Evolutionary conservation across 1,284 basidiomycete genomes (phyloP).

Genomic region (Austroboletus niveus): DNA sequence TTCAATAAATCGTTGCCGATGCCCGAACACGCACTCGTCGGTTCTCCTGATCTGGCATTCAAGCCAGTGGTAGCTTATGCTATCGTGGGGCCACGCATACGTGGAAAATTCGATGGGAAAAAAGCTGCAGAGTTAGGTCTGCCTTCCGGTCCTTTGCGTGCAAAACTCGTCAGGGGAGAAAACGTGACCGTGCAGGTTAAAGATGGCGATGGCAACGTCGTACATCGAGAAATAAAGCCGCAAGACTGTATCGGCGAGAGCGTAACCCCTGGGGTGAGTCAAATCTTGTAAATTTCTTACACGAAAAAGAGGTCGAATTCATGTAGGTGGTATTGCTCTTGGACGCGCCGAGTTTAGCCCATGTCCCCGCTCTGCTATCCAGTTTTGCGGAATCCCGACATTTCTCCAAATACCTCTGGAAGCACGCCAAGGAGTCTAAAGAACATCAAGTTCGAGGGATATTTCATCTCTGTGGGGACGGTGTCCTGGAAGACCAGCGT

Average conservation of each 20-base stretch:
- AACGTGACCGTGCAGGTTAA: slow-evolving; percentile 52
- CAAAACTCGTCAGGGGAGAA: slow-evolving; percentile 51
- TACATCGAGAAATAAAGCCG: slow-evolving; percentile 49
- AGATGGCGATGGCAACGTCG: slow-evolving; percentile 36
- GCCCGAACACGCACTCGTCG: slow-evolving; percentile 21
- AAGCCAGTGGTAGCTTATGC: slow-evolving; percentile 63
- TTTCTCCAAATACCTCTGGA: slow-evolving; percentile 49
- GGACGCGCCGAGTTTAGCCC: slow-evolving; percentile 57
- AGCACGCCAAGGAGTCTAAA: slow-evolving; percentile 38
- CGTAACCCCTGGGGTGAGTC: slow-evolving; percentile 48
- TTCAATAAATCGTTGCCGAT: slow-evolving; percentile 19
- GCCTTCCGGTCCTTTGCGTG: slow-evolving; percentile 51
- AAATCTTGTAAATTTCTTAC: neutral
- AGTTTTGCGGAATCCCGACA: slow-evolving; percentile 51
- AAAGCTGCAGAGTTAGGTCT: slow-evolving; percentile 71
- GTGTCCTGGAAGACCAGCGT: slow-evolving; percentile 63
- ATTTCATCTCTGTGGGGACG: slow-evolving; percentile 66
- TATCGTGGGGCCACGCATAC: slow-evolving; percentile 69
- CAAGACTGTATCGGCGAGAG: slow-evolving; percentile 58
- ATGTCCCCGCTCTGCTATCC: slow-evolving; percentile 60
- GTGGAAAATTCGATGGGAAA: slow-evolving; percentile 83
- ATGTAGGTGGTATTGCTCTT: slow-evolving; percentile 56
- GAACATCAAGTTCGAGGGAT: slow-evolving; percentile 55
- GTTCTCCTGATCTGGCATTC: slow-evolving; percentile 26
- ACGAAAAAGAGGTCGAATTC: neutral